Base-by-base conservation (phyloP, 192 early-diverging fungal genomes). In the Linnemannia elongata region DNA sequence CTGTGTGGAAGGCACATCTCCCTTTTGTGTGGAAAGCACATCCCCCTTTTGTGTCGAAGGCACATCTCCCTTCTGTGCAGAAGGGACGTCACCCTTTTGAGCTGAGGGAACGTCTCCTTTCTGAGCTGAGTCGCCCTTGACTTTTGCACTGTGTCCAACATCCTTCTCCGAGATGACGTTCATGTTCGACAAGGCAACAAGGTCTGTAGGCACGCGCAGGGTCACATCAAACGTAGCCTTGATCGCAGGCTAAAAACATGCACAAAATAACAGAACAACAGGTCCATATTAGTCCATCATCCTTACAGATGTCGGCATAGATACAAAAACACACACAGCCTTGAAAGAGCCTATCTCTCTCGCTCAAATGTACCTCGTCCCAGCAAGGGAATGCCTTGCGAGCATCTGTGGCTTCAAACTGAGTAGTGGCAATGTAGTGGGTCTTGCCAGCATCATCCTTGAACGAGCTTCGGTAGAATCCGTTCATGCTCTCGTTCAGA, bases 211-310 rank as follows among this genome's bases (percentile, higher is more conserved):
- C 45, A 99, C 96, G 54, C 94, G 91, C 76, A 99, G 90, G 6
- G 95, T 97, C 54, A 98, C 92, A 81, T 98, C 96, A 75, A 99
- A 99, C 0, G 96, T 97, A 41, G 98, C 97, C 91, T 99, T 99
- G 66, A 96, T 93, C 75, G 94, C 92, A 45, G 98, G 98, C 91
- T 91, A 81, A 39, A 7, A 63, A 66, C 22, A 7, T 18, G 15
- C 20, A 36, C 9, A 15, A 60, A 74, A 74, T 10, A 18, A 74
- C 1, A 6, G 8, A 27, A 30, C 9, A 24, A 33, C 30, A 27
- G 30, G 30, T 30, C 12, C 30, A 30, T 12, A 30, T 66, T 66
- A 66, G 9, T 66, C 8, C 60, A 66, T 33, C 1, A 66, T 33
- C 24, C 5, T 8, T 1, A n/a, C 24, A 45, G 44, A 45, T 45